These are phyloP conservation scores for Colletotrichum tofieldiae DNA, from an alignment of 2,329 filamentous ascomycete genomes.

Conservation along the genomic window DNA sequence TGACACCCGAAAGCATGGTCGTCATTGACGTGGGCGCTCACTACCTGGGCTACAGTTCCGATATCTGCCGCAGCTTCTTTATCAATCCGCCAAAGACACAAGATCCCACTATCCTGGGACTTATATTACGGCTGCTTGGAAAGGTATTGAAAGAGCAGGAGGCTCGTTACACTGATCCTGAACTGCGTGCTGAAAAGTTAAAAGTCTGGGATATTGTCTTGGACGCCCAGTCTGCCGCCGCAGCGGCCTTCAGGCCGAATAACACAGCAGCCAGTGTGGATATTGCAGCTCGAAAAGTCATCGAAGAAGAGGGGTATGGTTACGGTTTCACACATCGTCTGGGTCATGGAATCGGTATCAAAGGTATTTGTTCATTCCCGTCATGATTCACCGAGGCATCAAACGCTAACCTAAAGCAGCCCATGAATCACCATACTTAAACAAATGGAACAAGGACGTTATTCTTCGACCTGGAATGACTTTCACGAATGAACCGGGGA, in stretches of 20 bases:
- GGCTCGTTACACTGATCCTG: constrained; percentile 4
- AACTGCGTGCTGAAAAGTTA: constrained; percentile 64
- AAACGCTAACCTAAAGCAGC: constrained; percentile 51
- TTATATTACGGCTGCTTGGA: neutral
- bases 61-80: constrained; percentile 76
- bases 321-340: constrained; percentile 73
- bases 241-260: constrained; percentile 64
- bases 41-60: constrained; percentile 74
- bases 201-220: constrained; percentile 73
- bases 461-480: constrained; percentile 70
- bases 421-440: constrained; percentile 76
- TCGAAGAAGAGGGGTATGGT: constrained; percentile 72
- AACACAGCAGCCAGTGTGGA: constrained; percentile 73
- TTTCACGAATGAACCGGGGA: constrained; percentile 75
- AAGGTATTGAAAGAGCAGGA: neutral
- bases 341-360: constrained; percentile 77
- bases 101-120: neutral
- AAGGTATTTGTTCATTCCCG: constrained; percentile 49
- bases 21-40: constrained; percentile 76
- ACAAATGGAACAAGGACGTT: constrained; percentile 70
- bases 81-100: constrained; percentile 52
- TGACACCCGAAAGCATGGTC: constrained; percentile 70
- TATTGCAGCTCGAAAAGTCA: constrained; percentile 71
- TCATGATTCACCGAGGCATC: too few species aligned
- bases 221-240: constrained; percentile 73